A percentile compares a stretch with the other conserved stretches of the same genome.
Evolutionary conservation across 176 grass and related monocot species (phyloP).

Genomic region (Typha latifolia): DNA sequence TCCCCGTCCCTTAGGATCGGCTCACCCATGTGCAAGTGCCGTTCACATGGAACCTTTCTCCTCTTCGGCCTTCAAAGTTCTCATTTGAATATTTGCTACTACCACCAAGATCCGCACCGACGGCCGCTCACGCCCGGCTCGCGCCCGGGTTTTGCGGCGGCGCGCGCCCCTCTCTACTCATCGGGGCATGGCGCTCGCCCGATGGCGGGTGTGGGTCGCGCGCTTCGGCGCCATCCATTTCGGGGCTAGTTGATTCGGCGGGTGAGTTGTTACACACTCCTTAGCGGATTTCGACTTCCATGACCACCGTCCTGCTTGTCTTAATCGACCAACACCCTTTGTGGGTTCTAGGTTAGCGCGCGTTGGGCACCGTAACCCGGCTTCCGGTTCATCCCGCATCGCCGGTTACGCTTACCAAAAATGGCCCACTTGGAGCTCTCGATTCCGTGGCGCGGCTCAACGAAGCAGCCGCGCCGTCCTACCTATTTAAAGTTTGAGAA

Average conservation of each 20-base stretch:
- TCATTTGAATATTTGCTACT: conserved; percentile 76
- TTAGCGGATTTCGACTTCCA: too few species aligned
- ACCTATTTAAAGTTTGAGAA: conserved; percentile 97
- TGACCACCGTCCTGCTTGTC: conserved; percentile 10
- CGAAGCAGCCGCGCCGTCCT: conserved; percentile 40
- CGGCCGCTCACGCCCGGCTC: too few species aligned
- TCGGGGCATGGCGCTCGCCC: too few species aligned
- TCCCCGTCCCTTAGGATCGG: conserved; percentile 47
- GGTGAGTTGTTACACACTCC: too few species aligned
- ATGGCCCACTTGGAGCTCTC: conserved; percentile 29
- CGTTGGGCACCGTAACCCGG: neutral
- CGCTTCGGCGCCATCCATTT: too few species aligned
- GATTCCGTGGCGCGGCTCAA: conserved; percentile 31
- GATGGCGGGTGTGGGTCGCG: too few species aligned
- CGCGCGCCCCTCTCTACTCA: too few species aligned
- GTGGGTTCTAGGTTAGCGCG: conserved; percentile 33
- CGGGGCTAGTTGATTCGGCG: too few species aligned
- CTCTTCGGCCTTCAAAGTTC: conserved; percentile 82
- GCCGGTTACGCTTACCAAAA: conserved; percentile 38
- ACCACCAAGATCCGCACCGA: conserved; percentile 66
- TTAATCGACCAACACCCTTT: conserved; percentile 45
- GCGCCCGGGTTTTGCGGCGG: too few species aligned
- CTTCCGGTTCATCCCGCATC: too few species aligned
- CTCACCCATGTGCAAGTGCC: conserved; percentile 60
- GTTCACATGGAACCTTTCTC: conserved; percentile 87